A percentile compares a stretch with the other conserved stretches of the same genome.
Evolutionary conservation across 2,329 filamentous ascomycete genomes (phyloP).

Genomic region (Allantophomopsis lycopodina): DNA sequence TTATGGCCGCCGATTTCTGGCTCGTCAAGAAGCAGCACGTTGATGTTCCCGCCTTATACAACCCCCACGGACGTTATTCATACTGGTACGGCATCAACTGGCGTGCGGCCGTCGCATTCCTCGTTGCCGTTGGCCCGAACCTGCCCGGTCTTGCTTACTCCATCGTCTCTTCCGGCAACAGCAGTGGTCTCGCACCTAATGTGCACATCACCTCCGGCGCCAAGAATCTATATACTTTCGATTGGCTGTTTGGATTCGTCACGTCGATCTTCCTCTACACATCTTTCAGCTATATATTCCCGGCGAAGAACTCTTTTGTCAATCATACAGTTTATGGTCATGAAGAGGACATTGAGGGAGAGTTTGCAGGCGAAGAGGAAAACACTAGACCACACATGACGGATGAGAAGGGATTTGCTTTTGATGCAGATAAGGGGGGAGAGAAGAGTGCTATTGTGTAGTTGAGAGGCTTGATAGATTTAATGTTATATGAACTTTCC

Average conservation of each 20-base stretch:
- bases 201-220: constrained; percentile 26
- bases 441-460: too few relatives aligned
- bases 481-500: too few relatives aligned
- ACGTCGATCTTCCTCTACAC: constrained; percentile 41
- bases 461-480: too few relatives aligned
- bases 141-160: constrained; percentile 13
- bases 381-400: too few relatives aligned
- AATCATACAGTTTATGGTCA: constrained; percentile 23
- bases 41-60: constrained; percentile 22
- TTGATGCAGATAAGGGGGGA: too few relatives aligned
- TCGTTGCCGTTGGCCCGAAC: constrained; percentile 11
- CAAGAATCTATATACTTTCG: constrained; percentile 44
- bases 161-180: constrained; percentile 3
- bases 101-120: constrained; percentile 12
- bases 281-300: constrained; percentile 30
- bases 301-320: constrained; percentile 34
- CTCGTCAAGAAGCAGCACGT: constrained; percentile 25
- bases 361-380: too few relatives aligned
- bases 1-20: constrained; percentile 46
- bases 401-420: too few relatives aligned
- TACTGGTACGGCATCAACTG: constrained; percentile 14
- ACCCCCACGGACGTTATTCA: constrained; percentile 13
- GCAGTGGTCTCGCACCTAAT: constrained; percentile 8
- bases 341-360: constrained; percentile 2
- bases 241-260: constrained; percentile 51